Conservation (phyloP, 805 yeast species). For the Jamesozyma piceae region DNA sequence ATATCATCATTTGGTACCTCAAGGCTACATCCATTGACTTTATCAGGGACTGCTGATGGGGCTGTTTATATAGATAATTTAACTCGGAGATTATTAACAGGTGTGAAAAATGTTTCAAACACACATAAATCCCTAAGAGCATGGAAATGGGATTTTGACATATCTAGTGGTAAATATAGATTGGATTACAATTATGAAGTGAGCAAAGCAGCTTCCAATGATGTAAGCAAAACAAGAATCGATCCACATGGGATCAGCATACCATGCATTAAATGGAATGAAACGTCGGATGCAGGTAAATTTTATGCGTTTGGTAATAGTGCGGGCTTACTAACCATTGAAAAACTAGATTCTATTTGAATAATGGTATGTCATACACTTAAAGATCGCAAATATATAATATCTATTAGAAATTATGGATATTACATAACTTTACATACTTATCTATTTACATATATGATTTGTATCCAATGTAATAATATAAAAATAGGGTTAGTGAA, state of each 20-base stretch:
- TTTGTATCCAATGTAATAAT: too few species aligned
- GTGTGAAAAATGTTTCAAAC: slow-evolving; percentile 24
- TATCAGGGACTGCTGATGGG: slow-evolving; percentile 46
- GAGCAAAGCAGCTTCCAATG: slow-evolving; percentile 23
- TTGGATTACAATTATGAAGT: slow-evolving; percentile 35
- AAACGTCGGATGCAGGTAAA: slow-evolving; percentile 34
- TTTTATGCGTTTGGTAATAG: slow-evolving; percentile 34
- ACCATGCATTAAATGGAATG: slow-evolving; percentile 51
- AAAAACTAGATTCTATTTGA: slow-evolving; percentile 6
- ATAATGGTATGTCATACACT: not conserved
- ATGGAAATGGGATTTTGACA: slow-evolving; percentile 36
- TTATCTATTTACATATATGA: too few species aligned
- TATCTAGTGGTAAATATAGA: slow-evolving; percentile 32
- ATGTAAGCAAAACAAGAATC: slow-evolving; percentile 26
- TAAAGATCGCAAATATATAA: too few species aligned
- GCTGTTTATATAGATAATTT: slow-evolving; percentile 34
- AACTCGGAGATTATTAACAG: slow-evolving; percentile 31
- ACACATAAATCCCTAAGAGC: slow-evolving; percentile 28
- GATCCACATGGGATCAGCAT: slow-evolving; percentile 45
- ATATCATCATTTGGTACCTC: slow-evolving; percentile 35
- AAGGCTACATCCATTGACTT: slow-evolving; percentile 37
- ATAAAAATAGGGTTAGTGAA: too few species aligned
- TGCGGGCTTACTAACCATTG: slow-evolving; percentile 28
- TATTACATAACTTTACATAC: too few species aligned
- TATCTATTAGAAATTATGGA: too few species aligned